Conservation (phyloP, 768 basidiomycete genomes). For the Agaricus blazei region DNA sequence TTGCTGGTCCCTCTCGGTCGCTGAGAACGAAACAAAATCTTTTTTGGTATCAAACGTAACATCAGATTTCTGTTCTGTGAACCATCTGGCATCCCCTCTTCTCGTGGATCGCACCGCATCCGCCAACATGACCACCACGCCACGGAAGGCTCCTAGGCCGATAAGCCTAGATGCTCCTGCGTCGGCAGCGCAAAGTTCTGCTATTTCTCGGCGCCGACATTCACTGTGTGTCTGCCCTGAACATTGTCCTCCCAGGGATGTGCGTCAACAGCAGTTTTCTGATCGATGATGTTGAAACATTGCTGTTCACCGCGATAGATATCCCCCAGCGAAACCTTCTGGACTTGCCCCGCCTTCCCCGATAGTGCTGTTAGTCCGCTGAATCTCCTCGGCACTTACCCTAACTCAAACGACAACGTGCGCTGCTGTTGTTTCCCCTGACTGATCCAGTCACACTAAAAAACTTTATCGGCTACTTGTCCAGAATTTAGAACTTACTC, state of each 20-base stretch:
- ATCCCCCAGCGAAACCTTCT: background rate
- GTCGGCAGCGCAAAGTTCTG: background rate
- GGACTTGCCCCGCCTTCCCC: background rate
- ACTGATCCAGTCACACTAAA: background rate
- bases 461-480: background rate
- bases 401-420: background rate
- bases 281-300: background rate
- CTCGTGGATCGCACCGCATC: background rate
- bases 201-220: background rate
- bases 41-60: background rate
- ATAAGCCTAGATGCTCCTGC: background rate
- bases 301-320: background rate
- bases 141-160: background rate
- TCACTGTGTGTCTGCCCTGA: background rate
- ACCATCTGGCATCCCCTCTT: background rate
- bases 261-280: background rate
- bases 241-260: slow-evolving; percentile 3
- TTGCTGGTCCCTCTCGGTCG: background rate
- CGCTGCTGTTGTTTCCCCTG: background rate
- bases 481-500: background rate
- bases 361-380: background rate
- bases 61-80: background rate
- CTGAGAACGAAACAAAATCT: background rate
- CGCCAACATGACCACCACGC: background rate
- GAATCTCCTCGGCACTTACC: background rate